A percentile compares a stretch with the other conserved stretches of the same genome.
phyloP scores from a whole-genome alignment of 208 protist genomes.

The Naegleria fowleri region DNA sequence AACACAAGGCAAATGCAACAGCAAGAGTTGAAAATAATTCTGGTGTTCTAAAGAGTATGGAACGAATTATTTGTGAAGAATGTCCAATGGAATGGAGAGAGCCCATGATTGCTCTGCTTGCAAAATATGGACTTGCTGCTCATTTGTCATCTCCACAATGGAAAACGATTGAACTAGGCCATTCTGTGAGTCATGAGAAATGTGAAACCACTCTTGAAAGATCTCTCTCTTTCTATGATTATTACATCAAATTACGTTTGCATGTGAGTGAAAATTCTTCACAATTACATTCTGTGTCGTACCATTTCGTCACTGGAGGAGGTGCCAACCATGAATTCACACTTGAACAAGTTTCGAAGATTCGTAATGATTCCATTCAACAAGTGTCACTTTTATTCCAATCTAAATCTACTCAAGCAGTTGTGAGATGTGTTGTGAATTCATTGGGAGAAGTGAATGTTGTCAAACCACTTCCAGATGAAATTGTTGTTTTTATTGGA shows the following conservation, averaged over 20 bases:
- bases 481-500: background rate
- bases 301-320: background rate
- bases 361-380: background rate
- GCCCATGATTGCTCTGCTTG: background rate
- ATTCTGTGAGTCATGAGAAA: no score
- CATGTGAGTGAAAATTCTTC: background rate
- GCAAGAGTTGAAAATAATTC: background rate
- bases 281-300: background rate
- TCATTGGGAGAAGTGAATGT: background rate
- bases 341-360: background rate
- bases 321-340: background rate
- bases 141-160: background rate
- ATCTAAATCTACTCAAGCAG: background rate
- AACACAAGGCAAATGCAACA: background rate
- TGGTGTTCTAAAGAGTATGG: background rate
- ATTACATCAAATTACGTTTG: background rate
- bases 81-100: background rate
- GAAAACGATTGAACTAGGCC: background rate
- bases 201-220: background rate
- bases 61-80: background rate
- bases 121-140: background rate
- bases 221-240: background rate
- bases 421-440: background rate
- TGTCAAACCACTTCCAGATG: background rate
- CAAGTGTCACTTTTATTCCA: background rate